Percentiles rank a stretch among this genome's conserved stretches.
Conservation (phyloP, 2,329 filamentous ascomycete genomes). For the Orbilia oligospora region DNA sequence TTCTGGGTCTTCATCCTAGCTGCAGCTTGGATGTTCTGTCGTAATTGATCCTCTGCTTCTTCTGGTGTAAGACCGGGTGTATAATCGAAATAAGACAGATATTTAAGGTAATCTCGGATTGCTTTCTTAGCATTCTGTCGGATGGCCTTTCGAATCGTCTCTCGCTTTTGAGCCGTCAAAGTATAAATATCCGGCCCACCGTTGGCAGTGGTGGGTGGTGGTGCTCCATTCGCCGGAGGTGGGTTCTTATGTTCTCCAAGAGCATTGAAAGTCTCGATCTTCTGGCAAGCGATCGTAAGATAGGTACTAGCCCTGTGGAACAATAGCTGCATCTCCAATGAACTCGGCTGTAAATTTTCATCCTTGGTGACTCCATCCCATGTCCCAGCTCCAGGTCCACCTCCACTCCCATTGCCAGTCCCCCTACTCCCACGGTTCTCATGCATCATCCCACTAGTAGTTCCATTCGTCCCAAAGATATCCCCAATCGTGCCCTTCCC, state of each 20-base stretch:
- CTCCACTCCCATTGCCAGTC: slow-evolving; percentile 64
- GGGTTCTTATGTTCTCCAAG: slow-evolving; percentile 65
- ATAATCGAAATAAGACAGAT: slow-evolving; percentile 82
- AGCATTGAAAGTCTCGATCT: slow-evolving; percentile 57
- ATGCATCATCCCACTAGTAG: slow-evolving; percentile 29
- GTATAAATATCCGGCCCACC: slow-evolving; percentile 33
- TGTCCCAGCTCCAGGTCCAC: slow-evolving; percentile 49
- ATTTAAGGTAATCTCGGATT: slow-evolving; percentile 80
- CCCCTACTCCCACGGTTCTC: slow-evolving; percentile 62
- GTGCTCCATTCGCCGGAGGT: slow-evolving; percentile 58
- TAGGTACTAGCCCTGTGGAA: slow-evolving; percentile 83
- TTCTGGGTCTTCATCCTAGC: slow-evolving; percentile 49
- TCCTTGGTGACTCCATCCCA: slow-evolving; percentile 66
- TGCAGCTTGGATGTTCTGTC: slow-evolving; percentile 55
- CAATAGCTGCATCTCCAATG: slow-evolving; percentile 80
- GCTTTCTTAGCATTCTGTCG: slow-evolving; percentile 82
- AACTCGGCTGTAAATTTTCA: slow-evolving; percentile 79
- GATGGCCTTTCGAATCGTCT: slow-evolving; percentile 78
- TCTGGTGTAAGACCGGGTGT: slow-evolving; percentile 78
- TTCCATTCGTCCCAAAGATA: slow-evolving; percentile 62
- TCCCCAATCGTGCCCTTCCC: slow-evolving; percentile 70
- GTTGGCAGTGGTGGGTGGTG: slow-evolving; percentile 11
- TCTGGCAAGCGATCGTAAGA: slow-evolving; percentile 75
- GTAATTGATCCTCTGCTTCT: slow-evolving; percentile 63
- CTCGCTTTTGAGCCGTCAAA: slow-evolving; percentile 65